Base-by-base conservation (phyloP, 192 early-diverging fungal genomes). In the Backusella sp. region DNA sequence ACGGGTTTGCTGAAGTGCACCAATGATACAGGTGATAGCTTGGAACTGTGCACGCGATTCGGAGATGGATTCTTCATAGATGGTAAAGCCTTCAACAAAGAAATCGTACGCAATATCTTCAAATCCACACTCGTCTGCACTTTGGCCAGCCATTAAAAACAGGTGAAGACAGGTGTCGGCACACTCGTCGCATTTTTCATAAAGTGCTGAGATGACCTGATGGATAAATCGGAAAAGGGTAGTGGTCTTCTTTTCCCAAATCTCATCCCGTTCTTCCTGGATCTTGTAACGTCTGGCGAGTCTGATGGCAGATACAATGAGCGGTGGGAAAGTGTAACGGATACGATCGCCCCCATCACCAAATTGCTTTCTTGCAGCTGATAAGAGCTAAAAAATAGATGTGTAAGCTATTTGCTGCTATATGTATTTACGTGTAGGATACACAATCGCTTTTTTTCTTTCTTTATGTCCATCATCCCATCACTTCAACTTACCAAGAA, bases 61-160 rank as follows among this genome's bases (percentile, higher is more conserved):
- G 37, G 93, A 94, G 70, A 99, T 94, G 30, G 93, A 91, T 74
- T 99, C 97, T 81, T 99, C 98, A 80, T 98, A 99, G 66, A 96
- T 91, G 1, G 95, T 97, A 70, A 99, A 94, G 23, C 97, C 97
- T 89, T 97, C 92, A 6, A 97, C 97, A 83, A 99, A 91, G 84
- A 98, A 97, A 82, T 99, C 98, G 83, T 99, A 99, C 11, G 91
- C 90, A n/a, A 96, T 87, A 74, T 99, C 97, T 77, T 98, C 97
- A 79, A 95, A 90, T 6, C 94, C 90, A 17, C 89, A 87, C 79
- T 96, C 93, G 71, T 96, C 91, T 12, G 97, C 96, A 19, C 90
- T 89, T 73, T 95, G 90, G 0, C 96, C 98, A 2, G 94, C 93
- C 77, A 95, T 80, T 75, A 99, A 82, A 78, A 92, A 97, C 75